Evolutionary conservation across 148 eudicot species (phyloP), one percentile per base, ranked within the genome.

Genomic region (Limonium bicolor): DNA sequence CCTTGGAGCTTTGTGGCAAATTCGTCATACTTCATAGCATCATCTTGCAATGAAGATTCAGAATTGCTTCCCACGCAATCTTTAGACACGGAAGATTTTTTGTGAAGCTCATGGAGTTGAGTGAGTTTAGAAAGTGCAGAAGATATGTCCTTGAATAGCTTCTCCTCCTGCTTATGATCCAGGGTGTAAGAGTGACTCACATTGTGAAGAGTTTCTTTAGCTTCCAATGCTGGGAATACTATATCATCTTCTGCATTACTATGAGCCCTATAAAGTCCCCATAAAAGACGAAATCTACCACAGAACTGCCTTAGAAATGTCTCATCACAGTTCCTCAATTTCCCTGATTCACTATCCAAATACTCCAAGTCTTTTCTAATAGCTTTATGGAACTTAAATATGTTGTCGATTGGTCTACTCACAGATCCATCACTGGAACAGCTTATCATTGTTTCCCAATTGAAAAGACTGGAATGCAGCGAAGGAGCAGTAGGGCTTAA

Each of bases 201-300:
- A 66, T 88, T 83, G 42, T 80, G 92, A 40, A 88, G 90, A 14
- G 92, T 73, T 66, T 88, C 96, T 63, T 62, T 83, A 26, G 94
- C 68, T 67, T 88, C 96, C 52, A 88, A 59, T n/a, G 85, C 96
- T 35, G 96, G 96, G 59, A 88, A 88, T 14, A 88, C 96, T 29
- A 88, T 83, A 31, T 83, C 96, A 70, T 88, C 96, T 55, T 88
- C 96, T 0, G 94, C 96, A 58, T 88, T 88, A 54, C 96, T 88
- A 41, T 88, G 96, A 50, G 90, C 96, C 64, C 80, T 76, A 48
- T 88, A 88, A 26, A 88, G 66, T 7, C 86, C 96, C 96, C 96
- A 83, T 31, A 88, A 48, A 36, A 88, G 66, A 33, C 79, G 80
- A 72, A 88, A 88, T 47, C 96, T 72, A 42, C 96, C 96, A 68